Percentiles rank a stretch among this genome's conserved stretches.
phyloP scores from a whole-genome alignment of 805 yeast species.

The Kodamaea nitidulidarum region DNA sequence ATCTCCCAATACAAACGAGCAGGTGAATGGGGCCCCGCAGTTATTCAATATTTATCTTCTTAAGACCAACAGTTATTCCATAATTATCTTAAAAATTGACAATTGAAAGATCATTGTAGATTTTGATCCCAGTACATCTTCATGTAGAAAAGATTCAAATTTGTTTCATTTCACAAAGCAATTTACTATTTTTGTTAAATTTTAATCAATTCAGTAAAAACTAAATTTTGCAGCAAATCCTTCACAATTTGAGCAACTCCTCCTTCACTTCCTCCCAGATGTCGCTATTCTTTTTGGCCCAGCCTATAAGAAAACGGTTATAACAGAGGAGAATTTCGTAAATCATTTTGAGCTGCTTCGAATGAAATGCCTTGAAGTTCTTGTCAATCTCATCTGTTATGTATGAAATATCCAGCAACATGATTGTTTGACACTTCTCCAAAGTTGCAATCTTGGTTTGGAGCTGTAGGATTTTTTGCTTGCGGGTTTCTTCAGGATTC shows the following conservation, averaged over 20 bases:
- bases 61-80: no score
- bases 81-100: no score
- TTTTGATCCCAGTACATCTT: no score
- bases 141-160: background rate
- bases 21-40: slow-evolving; percentile 69
- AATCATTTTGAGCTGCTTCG: slow-evolving; percentile 47
- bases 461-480: slow-evolving; percentile 47
- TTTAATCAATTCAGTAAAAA: background rate
- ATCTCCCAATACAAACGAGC: slow-evolving; percentile 60
- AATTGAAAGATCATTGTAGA: no score
- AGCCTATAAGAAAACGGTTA: slow-evolving; percentile 52
- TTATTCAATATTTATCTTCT: slow-evolving; percentile 16
- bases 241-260: slow-evolving; percentile 27
- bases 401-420: slow-evolving; percentile 38
- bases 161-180: no score
- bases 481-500: slow-evolving; percentile 62
- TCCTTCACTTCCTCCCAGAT: slow-evolving; percentile 62
- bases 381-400: slow-evolving; percentile 44
- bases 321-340: slow-evolving; percentile 50
- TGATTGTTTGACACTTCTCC: slow-evolving; percentile 45
- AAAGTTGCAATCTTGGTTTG: slow-evolving; percentile 51
- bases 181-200: background rate
- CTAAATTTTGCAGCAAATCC: background rate
- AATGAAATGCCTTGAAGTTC: slow-evolving; percentile 47
- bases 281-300: slow-evolving; percentile 67